A percentile compares a stretch with the other conserved stretches of the same genome.
Conservation (phyloP, 768 basidiomycete genomes). For the Suillus fuscotomentosus region DNA sequence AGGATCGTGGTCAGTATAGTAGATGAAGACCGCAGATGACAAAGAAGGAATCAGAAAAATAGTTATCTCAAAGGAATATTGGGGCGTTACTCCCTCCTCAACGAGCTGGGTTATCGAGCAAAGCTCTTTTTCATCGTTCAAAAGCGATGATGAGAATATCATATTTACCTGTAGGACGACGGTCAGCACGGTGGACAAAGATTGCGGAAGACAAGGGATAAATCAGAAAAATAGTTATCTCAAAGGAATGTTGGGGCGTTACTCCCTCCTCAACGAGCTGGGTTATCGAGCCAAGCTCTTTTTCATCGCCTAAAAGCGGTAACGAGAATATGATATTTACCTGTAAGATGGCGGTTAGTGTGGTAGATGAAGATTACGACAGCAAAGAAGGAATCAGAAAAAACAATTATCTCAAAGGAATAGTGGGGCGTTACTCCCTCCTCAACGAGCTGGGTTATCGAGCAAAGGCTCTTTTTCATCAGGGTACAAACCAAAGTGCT, state of each 20-base stretch:
- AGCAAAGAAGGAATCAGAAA: slow-evolving; percentile 36
- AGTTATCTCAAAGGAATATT: slow-evolving; percentile 64
- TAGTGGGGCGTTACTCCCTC: slow-evolving; percentile 87
- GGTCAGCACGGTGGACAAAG: slow-evolving; percentile 9
- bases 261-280: slow-evolving; percentile 88
- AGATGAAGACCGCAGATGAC: background rate
- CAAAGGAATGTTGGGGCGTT: slow-evolving; percentile 71
- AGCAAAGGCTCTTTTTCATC: slow-evolving; percentile 86
- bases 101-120: slow-evolving; percentile 89
- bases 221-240: slow-evolving; percentile 55
- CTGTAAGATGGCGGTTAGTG: slow-evolving; percentile 16
- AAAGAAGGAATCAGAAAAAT: slow-evolving; percentile 39
- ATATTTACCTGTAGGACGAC: slow-evolving; percentile 20
- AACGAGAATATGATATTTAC: slow-evolving; percentile 14
- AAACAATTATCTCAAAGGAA: slow-evolving; percentile 62
- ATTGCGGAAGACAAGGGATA: slow-evolving; percentile 4
- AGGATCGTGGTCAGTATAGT: slow-evolving; percentile 9
- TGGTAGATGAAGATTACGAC: background rate
- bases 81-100: slow-evolving; percentile 84
- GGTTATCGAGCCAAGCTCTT: slow-evolving; percentile 80
- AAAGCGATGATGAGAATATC: background rate
- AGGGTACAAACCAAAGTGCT: slow-evolving; percentile 11
- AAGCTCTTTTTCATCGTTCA: slow-evolving; percentile 64
- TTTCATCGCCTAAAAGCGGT: slow-evolving; percentile 46
- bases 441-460: slow-evolving; percentile 96